These are phyloP conservation scores for Cercophora scortea DNA, from an alignment of 495 filamentous ascomycete genomes.

Conservation along the genomic window DNA sequence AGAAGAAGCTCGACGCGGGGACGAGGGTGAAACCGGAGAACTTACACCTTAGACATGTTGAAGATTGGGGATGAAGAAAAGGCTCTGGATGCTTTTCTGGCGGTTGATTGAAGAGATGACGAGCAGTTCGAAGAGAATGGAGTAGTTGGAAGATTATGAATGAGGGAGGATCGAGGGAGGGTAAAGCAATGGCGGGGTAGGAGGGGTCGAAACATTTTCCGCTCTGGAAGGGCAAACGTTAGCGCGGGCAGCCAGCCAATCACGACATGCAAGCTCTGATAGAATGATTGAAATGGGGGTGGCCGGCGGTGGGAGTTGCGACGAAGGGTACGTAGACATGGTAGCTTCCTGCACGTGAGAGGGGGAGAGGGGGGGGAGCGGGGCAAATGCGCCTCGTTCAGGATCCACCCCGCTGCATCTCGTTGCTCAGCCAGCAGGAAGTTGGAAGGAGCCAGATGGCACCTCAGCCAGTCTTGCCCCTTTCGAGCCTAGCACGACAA, in stretches of 20 bases:
- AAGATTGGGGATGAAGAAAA: slow-evolving; percentile 19
- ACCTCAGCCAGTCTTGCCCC: not conserved
- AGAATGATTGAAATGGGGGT: not conserved
- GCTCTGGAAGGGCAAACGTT: slow-evolving; percentile 18
- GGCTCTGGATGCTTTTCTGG: slow-evolving; percentile 22
- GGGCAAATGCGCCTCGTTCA: not conserved
- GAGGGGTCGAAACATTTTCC: slow-evolving; percentile 35
- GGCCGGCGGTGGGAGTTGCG: not conserved
- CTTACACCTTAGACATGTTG: slow-evolving; percentile 28
- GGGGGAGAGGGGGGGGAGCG: not conserved
- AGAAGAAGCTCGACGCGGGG: not conserved
- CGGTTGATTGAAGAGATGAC: slow-evolving; percentile 15
- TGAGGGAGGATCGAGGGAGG: slow-evolving; percentile 31
- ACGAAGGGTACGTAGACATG: slow-evolving; percentile 4
- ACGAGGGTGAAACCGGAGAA: not conserved
- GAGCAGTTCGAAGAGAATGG: slow-evolving; percentile 20
- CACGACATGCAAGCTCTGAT: not conserved
- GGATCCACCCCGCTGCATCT: not conserved
- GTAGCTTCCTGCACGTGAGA: slow-evolving; percentile 12
- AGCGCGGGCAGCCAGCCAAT: slow-evolving; percentile 18
- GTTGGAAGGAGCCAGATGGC: not conserved
- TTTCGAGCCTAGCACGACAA: slow-evolving; percentile 2
- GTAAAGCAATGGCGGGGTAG: slow-evolving; percentile 37
- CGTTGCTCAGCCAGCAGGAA: too few relatives aligned
- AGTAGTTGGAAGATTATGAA: slow-evolving; percentile 23